phyloP scores from a whole-genome alignment of 1,284 basidiomycete species.

The Inonotus hispidus region DNA sequence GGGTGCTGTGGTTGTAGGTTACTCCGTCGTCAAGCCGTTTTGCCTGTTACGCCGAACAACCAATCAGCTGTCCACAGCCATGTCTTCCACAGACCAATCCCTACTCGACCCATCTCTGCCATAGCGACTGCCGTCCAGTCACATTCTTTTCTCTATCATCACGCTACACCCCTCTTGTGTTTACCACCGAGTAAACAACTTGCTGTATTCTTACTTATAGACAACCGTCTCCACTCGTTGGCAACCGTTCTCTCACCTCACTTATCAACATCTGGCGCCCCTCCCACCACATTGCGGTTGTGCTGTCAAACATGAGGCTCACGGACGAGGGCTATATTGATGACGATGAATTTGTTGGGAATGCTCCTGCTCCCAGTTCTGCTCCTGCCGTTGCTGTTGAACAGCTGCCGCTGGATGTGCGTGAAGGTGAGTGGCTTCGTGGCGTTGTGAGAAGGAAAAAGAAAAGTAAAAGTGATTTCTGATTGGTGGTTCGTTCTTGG shows the following conservation, averaged over 20 bases:
- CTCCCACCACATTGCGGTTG: too few relatives aligned
- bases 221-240: background rate
- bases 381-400: constrained; percentile 13
- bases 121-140: background rate
- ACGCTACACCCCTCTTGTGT: background rate
- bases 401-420: constrained; percentile 16
- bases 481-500: constrained; percentile 36
- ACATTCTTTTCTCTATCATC: background rate
- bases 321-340: constrained; percentile 20
- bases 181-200: too few relatives aligned
- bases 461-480: background rate
- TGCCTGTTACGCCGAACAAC: background rate
- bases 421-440: constrained; percentile 18
- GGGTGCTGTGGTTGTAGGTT: background rate
- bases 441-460: too few relatives aligned
- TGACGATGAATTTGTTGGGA: constrained; percentile 9
- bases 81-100: background rate
- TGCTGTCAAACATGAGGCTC: constrained; percentile 8
- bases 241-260: background rate
- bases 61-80: constrained; percentile 1
- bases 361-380: constrained; percentile 2
- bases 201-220: background rate
- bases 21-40: background rate
- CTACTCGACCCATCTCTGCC: background rate
- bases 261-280: background rate